A percentile compares a stretch with the other conserved stretches of the same genome.
These are phyloP conservation scores for Aspergillus versicolor DNA, from an alignment of 2,329 filamentous ascomycete genomes.

Conservation along the genomic window DNA sequence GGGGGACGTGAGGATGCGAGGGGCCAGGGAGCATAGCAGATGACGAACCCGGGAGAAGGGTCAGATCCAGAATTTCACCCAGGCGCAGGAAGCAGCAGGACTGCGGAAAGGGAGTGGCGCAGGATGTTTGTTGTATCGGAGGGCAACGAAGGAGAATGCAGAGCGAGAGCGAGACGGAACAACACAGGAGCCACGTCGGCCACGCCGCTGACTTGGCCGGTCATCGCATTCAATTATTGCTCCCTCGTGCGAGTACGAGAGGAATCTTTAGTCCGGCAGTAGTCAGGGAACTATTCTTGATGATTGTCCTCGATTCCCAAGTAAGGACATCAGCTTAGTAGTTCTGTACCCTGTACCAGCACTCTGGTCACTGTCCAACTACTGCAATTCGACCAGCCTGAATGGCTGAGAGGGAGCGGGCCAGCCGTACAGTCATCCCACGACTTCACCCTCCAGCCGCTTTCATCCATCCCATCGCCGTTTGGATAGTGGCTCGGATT, in stretches of 20 bases:
- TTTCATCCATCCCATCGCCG: not conserved
- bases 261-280: no score
- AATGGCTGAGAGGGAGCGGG: no score
- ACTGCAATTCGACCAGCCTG: no score
- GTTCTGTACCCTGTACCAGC: no score
- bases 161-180: not conserved
- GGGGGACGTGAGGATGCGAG: constrained; percentile 10
- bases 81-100: not conserved
- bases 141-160: constrained; percentile 19
- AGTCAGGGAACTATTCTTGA: not conserved
- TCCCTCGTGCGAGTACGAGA: no score
- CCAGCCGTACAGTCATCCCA: not conserved
- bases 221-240: not conserved
- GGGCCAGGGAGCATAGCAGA: constrained; percentile 16
- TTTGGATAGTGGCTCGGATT: not conserved
- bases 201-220: not conserved
- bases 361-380: no score
- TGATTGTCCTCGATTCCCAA: not conserved
- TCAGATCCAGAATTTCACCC: no score
- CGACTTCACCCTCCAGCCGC: not conserved
- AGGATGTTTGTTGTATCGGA: constrained; percentile 13
- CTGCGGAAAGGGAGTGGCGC: constrained; percentile 7
- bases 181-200: constrained; percentile 17
- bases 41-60: constrained; percentile 15
- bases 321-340: not conserved